phyloP scores from a whole-genome alignment of 208 protist species.

The Spongospora subterranea region DNA sequence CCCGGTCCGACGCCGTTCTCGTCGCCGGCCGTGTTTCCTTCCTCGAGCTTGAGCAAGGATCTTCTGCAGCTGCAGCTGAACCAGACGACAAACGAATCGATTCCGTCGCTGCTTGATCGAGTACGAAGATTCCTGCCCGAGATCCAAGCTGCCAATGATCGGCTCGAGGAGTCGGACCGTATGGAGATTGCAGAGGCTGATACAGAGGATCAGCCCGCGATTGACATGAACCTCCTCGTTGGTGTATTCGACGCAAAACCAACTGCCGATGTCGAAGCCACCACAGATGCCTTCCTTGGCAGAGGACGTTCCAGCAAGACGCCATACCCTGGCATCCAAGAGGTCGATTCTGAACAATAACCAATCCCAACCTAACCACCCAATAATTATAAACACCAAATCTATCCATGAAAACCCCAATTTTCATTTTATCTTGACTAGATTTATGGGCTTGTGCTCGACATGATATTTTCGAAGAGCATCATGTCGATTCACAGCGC shows the following conservation, averaged over 20 bases:
- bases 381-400: too few species aligned
- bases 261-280: not conserved
- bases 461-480: too few species aligned
- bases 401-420: too few species aligned
- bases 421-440: too few species aligned
- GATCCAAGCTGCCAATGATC: slow-evolving; percentile 43
- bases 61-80: not conserved
- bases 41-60: not conserved
- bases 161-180: not conserved
- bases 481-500: slow-evolving; percentile 30
- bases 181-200: not conserved
- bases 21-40: slow-evolving; percentile 33
- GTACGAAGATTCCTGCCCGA: slow-evolving; percentile 37
- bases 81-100: not conserved
- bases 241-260: slow-evolving; percentile 32
- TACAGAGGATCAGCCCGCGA: not conserved
- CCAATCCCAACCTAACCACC: too few species aligned
- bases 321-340: not conserved
- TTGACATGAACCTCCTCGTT: slow-evolving; percentile 45
- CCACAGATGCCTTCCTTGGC: not conserved
- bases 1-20: slow-evolving; percentile 39
- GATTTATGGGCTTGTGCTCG: too few species aligned
- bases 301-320: not conserved
- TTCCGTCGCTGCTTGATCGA: slow-evolving; percentile 5
- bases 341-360: slow-evolving; percentile 12